These are phyloP conservation scores for Adansonia digitata DNA, from an alignment of 345 rosid genomes.

Conservation along the genomic window DNA sequence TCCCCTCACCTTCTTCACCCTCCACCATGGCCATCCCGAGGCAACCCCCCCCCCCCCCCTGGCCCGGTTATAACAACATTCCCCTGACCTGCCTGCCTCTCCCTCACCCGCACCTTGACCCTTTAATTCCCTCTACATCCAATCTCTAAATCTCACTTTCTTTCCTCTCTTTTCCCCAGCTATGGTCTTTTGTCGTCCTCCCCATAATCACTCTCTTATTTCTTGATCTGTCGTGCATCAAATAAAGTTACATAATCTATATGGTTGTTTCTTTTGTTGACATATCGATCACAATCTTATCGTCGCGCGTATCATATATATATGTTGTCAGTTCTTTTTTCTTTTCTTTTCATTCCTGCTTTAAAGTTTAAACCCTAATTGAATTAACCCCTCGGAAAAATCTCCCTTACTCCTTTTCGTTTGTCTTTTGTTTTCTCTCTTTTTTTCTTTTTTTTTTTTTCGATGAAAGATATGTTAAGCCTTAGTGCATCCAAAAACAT, in stretches of 20 bases:
- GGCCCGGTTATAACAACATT: constrained; percentile 17
- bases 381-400: not conserved
- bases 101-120: too few species aligned
- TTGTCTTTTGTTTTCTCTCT: not conserved
- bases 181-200: not conserved
- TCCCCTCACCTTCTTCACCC: constrained; percentile 55
- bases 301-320: not conserved
- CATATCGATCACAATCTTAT: not conserved
- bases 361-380: not conserved
- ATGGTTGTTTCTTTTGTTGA: not conserved
- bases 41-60: constrained; percentile 27
- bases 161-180: not conserved
- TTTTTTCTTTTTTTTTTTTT: not conserved
- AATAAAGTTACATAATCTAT: not conserved
- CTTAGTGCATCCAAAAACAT: not conserved
- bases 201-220: not conserved
- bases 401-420: not conserved
- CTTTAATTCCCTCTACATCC: constrained; percentile 12
- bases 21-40: constrained; percentile 81
- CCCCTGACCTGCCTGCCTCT: constrained; percentile 21
- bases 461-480: not conserved
- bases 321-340: not conserved
- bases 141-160: not conserved
- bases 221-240: constrained; percentile 3
- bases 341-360: not conserved